Conservation (phyloP, 805 yeast species). For the Jamesozyma jinghongensis region DNA sequence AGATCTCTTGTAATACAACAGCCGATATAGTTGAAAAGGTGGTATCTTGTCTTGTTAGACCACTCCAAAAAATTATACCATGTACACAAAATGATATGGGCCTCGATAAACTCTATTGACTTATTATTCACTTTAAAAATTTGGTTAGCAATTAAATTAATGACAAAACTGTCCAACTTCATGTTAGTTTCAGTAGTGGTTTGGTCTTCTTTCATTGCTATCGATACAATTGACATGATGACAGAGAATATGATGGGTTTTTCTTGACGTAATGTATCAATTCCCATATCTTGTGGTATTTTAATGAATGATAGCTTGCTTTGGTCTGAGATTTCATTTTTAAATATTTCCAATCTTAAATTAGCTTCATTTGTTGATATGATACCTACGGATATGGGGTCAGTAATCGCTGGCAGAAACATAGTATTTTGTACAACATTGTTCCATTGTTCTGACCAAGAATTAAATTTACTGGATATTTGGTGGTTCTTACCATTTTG, state of each 20-base stretch:
- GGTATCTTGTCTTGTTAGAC: slow-evolving; percentile 70
- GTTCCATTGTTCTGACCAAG: slow-evolving; percentile 38
- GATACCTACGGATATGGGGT: slow-evolving; percentile 49
- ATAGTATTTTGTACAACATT: slow-evolving; percentile 40
- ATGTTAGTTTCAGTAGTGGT: slow-evolving; percentile 36
- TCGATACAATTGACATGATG: slow-evolving; percentile 53
- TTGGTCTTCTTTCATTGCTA: slow-evolving; percentile 29
- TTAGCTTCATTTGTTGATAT: slow-evolving; percentile 53
- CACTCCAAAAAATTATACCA: slow-evolving; percentile 86
- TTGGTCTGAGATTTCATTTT: slow-evolving; percentile 35
- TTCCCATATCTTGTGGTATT: slow-evolving; percentile 37
- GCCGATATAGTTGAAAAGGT: slow-evolving; percentile 55
- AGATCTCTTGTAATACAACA: slow-evolving; percentile 65
- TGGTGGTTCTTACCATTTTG: slow-evolving; percentile 32
- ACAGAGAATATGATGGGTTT: slow-evolving; percentile 58
- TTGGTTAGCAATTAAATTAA: slow-evolving; percentile 45
- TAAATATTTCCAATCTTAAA: slow-evolving; percentile 42
- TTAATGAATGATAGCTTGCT: slow-evolving; percentile 47
- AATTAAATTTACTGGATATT: slow-evolving; percentile 34
- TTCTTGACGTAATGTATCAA: slow-evolving; percentile 39
- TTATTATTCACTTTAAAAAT: slow-evolving; percentile 63
- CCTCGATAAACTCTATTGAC: slow-evolving; percentile 55
- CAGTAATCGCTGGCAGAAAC: slow-evolving; percentile 35
- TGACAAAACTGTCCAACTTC: slow-evolving; percentile 44
- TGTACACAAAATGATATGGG: slow-evolving; percentile 49